Conservation (phyloP, 441 rosid genomes). For the Biscutella laevigata region DNA sequence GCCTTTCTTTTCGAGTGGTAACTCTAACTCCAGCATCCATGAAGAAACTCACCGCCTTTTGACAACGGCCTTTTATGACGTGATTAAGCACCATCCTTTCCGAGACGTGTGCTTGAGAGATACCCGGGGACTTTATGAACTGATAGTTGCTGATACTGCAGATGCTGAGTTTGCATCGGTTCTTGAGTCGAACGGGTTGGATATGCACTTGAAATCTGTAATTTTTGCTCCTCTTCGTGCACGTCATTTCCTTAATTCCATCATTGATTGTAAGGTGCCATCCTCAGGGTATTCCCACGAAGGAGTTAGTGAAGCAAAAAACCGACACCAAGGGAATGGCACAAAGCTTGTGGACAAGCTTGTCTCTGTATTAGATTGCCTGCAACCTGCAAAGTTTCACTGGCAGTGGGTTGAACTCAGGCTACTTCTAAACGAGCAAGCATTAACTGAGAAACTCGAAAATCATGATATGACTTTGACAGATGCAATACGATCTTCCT, state of each 20-base stretch:
- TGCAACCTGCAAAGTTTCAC: slow-evolving; percentile 97
- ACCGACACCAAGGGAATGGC: slow-evolving; percentile 44
- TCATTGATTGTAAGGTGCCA: slow-evolving; percentile 79
- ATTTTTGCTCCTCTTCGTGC: slow-evolving; percentile 91
- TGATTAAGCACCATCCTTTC: slow-evolving; percentile 73
- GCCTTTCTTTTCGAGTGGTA: slow-evolving; percentile 49
- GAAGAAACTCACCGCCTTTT: slow-evolving; percentile 78
- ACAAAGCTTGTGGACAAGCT: slow-evolving; percentile 75
- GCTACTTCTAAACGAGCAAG: slow-evolving; percentile 94
- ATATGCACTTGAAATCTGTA: slow-evolving; percentile 54
- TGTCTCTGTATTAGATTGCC: slow-evolving; percentile 64
- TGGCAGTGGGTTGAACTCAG: slow-evolving; percentile 99
- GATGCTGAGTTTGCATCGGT: slow-evolving; percentile 84
- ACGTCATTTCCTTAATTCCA: slow-evolving; percentile 77
- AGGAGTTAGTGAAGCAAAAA: slow-evolving; percentile 45
- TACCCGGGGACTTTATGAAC: slow-evolving; percentile 73
- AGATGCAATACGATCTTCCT: slow-evolving; percentile 70
- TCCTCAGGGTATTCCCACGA: slow-evolving; percentile 40
- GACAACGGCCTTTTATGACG: slow-evolving; percentile 67
- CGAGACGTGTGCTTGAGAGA: slow-evolving; percentile 93
- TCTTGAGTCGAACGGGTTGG: slow-evolving; percentile 63
- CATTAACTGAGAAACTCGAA: slow-evolving; percentile 78
- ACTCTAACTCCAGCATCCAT: slow-evolving; percentile 36
- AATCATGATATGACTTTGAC: slow-evolving; percentile 55
- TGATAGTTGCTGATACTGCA: slow-evolving; percentile 67